phyloP scores from a whole-genome alignment of 192 early-diverging fungal genomes.

The Dispira parvispora region DNA sequence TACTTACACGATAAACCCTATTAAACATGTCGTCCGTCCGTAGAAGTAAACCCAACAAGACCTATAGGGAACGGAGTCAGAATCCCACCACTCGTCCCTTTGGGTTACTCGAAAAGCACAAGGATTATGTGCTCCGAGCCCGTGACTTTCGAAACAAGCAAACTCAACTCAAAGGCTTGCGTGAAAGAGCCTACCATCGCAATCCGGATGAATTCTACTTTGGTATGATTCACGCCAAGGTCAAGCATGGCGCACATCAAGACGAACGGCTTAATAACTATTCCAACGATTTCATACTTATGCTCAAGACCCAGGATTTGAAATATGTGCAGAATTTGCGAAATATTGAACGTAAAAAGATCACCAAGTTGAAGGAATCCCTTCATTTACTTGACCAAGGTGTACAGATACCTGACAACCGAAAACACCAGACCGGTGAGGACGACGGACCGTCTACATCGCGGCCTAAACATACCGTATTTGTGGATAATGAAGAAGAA shows the following conservation, averaged over 20 bases:
- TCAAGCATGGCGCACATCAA: conserved; percentile 72
- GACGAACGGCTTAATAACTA: conserved; percentile 53
- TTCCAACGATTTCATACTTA: conserved; percentile 52
- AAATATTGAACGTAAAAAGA: conserved; percentile 30
- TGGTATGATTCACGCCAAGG: conserved; percentile 79
- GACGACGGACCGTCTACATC: neutral
- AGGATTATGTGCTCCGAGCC: conserved; percentile 94
- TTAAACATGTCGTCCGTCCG: conserved; percentile 42
- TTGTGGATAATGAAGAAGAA: conserved; percentile 53
- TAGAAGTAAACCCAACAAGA: conserved; percentile 70
- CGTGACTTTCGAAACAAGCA: conserved; percentile 78
- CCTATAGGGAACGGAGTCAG: conserved; percentile 82
- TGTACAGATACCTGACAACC: neutral
- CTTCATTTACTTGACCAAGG: conserved; percentile 42
- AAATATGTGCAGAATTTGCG: conserved; percentile 72
- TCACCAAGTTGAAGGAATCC: conserved; percentile 53
- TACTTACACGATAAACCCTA: neutral
- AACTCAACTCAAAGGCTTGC: conserved; percentile 64
- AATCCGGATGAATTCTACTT: conserved; percentile 99
- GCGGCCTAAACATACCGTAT: conserved; percentile 52
- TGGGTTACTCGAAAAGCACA: conserved; percentile 91
- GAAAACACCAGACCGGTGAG: conserved; percentile 11
- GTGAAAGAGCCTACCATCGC: conserved; percentile 64
- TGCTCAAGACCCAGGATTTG: conserved; percentile 87
- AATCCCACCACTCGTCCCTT: conserved; percentile 35